Base-by-base conservation (phyloP, 2,329 filamentous ascomycete species). In the Orbilia brochopaga region DNA sequence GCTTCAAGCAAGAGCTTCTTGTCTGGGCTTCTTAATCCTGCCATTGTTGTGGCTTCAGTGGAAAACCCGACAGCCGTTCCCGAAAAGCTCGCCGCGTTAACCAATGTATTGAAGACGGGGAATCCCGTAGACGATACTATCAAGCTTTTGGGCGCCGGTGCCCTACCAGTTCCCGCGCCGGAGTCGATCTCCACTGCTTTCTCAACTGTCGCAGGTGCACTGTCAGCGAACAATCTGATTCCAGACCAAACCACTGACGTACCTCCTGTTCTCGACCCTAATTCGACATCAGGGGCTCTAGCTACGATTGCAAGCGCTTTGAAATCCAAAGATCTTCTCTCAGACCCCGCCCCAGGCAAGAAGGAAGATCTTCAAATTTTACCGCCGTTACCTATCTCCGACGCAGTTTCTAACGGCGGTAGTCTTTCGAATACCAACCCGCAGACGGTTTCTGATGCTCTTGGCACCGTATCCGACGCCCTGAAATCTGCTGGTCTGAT, bases 261-360 rank as follows among this genome's bases (percentile, higher is more conserved):
- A 1, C n/a, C 35, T 27, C 50, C 60, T 24, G 44, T 8, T 17
- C 50, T 53, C 5, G 42, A 17, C 2, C 67, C 67, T n/a, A 32
- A 61, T 8, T 55, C 23, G 4, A 19, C 65, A 35, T 72, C 67
- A 10, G 60, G 55, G 1, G 67, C 67, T 21, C 23, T 72, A 10
- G 61, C 60, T 11, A 72, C 67, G 1, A 60, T 72, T 15, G 56
- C 67, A 21, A 72, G 60, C 52, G 55, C 67, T 17, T 23, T 72
- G 30, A 60, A 52, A 40, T 72, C 67, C 10, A 42, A 60, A 1
- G 54, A 61, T 54, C 35, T 72, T 5, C 23, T 65, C 30, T 21
- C 66, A 11, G 50, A 51, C 19, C 66, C 42, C 21, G 19, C 37
- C 21, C 6, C 44, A 15, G 44, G 17, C 8, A 19, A 15, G 52